These are phyloP conservation scores for Ulota crispa DNA, from an alignment of 225 moss, liverwort and hornwort species.

Conservation along the genomic window DNA sequence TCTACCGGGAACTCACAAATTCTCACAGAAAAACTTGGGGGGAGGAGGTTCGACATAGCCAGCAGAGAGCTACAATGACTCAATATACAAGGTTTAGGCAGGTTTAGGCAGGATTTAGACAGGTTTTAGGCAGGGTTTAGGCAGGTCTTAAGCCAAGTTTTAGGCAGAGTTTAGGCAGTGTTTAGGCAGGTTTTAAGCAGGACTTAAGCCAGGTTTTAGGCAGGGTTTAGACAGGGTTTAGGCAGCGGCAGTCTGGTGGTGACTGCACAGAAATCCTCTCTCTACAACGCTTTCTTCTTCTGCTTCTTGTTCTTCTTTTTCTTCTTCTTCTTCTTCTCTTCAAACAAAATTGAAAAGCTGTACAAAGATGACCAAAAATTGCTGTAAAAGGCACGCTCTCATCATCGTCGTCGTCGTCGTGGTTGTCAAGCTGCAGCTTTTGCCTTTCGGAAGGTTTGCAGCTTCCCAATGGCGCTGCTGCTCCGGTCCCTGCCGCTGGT, in stretches of 20 bases:
- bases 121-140: neutral
- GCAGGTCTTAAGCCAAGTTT: neutral
- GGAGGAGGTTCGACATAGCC: neutral
- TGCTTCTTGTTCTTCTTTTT: too few species aligned
- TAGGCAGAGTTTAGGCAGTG: neutral
- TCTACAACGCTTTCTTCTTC: slow-evolving; percentile 14
- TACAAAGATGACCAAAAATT: slow-evolving; percentile 33
- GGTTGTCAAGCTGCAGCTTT: slow-evolving; percentile 33
- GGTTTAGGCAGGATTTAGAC: too few species aligned
- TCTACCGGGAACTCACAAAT: slow-evolving; percentile 18
- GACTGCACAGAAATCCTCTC: slow-evolving; percentile 39
- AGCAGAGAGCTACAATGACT: slow-evolving; percentile 31
- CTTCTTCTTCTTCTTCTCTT: neutral
- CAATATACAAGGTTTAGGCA: slow-evolving; percentile 25
- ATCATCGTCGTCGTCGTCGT: neutral
- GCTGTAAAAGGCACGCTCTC: too few species aligned
- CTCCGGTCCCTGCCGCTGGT: slow-evolving; percentile 23
- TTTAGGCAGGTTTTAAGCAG: neutral
- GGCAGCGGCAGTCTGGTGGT: slow-evolving; percentile 19
- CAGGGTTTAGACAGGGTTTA: neutral
- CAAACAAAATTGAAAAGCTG: slow-evolving; percentile 48
- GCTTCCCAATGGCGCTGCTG: slow-evolving; percentile 29
- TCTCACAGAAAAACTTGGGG: too few species aligned
- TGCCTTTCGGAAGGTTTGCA: slow-evolving; percentile 35
- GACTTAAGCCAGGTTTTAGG: neutral